A percentile compares a stretch with the other conserved stretches of the same genome.
These are phyloP conservation scores for Euphorbia celastroides DNA, from an alignment of 441 rosid species.

Conservation along the genomic window DNA sequence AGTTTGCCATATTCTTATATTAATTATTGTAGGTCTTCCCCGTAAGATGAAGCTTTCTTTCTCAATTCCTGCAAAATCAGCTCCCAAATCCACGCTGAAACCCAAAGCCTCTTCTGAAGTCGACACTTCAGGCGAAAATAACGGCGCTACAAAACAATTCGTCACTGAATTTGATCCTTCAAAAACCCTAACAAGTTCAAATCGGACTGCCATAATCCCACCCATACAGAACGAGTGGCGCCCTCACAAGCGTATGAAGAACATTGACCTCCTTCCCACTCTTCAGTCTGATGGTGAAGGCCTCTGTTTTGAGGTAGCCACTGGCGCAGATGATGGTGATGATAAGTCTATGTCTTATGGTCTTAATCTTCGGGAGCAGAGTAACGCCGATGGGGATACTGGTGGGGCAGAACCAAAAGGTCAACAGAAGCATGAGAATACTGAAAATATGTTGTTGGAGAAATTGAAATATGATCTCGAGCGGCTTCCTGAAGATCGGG, in stretches of 20 bases:
- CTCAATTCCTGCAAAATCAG: conserved; percentile 46
- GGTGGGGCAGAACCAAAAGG: conserved; percentile 8
- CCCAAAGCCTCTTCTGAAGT: conserved; percentile 15
- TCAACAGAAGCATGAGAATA: not conserved
- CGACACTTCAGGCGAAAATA: not conserved
- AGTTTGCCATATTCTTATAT: not conserved
- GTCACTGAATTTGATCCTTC: conserved; percentile 72
- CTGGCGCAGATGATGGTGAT: conserved; percentile 20
- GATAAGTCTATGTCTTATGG: conserved; percentile 41
- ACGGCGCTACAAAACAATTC: conserved; percentile 26
- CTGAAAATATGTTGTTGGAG: conserved; percentile 40
- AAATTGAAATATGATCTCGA: conserved; percentile 45
- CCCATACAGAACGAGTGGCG: conserved; percentile 62
- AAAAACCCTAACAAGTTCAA: conserved; percentile 33
- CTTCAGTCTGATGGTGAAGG: conserved; percentile 32
- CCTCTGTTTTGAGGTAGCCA: conserved; percentile 48
- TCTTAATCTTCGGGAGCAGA: conserved; percentile 43
- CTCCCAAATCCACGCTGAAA: conserved; percentile 35
- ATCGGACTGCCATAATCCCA: conserved; percentile 40
- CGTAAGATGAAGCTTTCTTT: conserved; percentile 54
- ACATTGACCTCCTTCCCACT: conserved; percentile 44
- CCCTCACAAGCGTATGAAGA: conserved; percentile 72
- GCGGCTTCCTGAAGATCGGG: conserved; percentile 59
- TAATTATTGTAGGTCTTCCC: not conserved
- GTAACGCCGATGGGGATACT: not conserved